These are phyloP conservation scores for Kazachstania africana DNA, from an alignment of 805 yeast genomes.

Conservation along the genomic window DNA sequence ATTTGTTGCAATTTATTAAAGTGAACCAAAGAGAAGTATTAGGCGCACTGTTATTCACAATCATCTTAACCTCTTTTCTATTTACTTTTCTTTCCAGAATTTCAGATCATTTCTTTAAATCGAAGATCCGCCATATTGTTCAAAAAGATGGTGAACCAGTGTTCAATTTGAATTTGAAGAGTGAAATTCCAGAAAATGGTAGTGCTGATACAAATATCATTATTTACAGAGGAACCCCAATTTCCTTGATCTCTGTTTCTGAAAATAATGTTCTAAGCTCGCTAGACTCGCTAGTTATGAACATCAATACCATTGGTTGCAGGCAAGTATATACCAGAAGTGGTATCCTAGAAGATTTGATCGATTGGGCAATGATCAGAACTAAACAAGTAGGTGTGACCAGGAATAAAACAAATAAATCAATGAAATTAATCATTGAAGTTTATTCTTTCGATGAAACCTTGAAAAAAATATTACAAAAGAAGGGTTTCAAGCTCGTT, in stretches of 20 bases:
- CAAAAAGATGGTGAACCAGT: conserved; percentile 23
- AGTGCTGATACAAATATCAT: conserved; percentile 44
- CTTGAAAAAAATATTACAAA: conserved; percentile 28
- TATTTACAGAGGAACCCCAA: conserved; percentile 58
- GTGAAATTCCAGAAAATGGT: conserved; percentile 12
- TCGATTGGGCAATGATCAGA: conserved; percentile 48
- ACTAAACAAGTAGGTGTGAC: conserved; percentile 31
- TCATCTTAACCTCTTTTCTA: conserved; percentile 29
- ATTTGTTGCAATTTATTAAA: conserved; percentile 13
- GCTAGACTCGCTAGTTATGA: conserved; percentile 35
- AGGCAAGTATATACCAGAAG: conserved; percentile 56
- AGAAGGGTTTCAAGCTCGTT: conserved; percentile 34
- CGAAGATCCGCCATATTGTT: conserved; percentile 28
- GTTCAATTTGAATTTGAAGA: conserved; percentile 19
- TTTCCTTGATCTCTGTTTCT: conserved; percentile 44
- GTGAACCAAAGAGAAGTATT: conserved; percentile 22
- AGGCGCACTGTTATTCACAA: conserved; percentile 29
- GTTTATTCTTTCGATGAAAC: conserved; percentile 40
- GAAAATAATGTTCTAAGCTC: conserved; percentile 33
- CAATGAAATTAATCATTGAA: conserved; percentile 34
- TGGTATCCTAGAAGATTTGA: conserved; percentile 51
- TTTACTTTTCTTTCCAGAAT: conserved; percentile 31
- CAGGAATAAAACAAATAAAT: conserved; percentile 18
- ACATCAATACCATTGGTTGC: conserved; percentile 47
- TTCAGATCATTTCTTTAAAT: conserved; percentile 38